Base-by-base conservation (phyloP, 2,329 filamentous ascomycete genomes). In the Alternaria arborescens region DNA sequence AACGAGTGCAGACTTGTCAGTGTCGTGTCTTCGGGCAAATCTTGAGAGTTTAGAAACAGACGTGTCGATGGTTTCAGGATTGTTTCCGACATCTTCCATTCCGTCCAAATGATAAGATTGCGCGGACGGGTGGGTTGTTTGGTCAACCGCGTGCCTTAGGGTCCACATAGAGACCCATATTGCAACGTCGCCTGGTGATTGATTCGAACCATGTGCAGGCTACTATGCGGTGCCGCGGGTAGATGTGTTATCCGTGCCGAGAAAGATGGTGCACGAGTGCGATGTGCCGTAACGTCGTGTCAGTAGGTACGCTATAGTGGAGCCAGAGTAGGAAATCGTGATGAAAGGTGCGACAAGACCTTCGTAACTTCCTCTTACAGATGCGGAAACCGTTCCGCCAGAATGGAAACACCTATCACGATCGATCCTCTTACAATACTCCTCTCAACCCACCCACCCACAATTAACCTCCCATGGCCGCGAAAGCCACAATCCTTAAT, bases 401-500 rank as follows among this genome's bases (percentile, higher is more conserved):
- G 40, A 6, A 24, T 24, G 12, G 11, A 10, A 5, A 38, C 46
- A 24, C 24, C 11, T 42, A 30, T 38, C 46, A 50, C 46, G 46
- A 50, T 50, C 20, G 46, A 50, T 34, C 22, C 46, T 38, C 30
- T 36, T 22, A 36, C 30, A 50, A 50, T 20, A 24, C 24, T 50
- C 32, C 46, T 36, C 30, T 34, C 46, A 50, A 24, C 32, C 46
- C 46, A 48, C 46, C 30, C 30, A n/a, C 46, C 46, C 46, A 50
- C 32, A 38, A 50, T 24, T 38, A 50, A 50, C 46, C 36, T 50
- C 46, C 32, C 5, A 38, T 20, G 8, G 16, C 22, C 32, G 36
- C 20, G 24, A 14, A 42, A 4, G 24, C 30, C 16, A 50, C 46
- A 14, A 6, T 24, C 22, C 46, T 50, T 36, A 16, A 42, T 24